phyloP scores from a whole-genome alignment of 148 eudicot genomes.

The Nepenthes gracilis region DNA sequence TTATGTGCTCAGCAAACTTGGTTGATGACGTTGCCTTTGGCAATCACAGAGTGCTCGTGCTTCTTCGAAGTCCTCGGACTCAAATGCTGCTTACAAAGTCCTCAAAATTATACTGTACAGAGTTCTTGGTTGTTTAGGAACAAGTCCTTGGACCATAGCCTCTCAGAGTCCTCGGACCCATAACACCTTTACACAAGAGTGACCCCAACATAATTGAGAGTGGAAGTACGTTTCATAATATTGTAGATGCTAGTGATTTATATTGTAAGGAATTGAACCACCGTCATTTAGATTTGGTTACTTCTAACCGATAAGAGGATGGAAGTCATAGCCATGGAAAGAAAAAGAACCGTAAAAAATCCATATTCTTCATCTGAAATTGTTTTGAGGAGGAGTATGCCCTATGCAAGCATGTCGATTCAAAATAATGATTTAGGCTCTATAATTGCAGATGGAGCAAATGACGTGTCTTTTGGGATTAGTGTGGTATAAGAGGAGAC shows the following conservation, averaged over 20 bases:
- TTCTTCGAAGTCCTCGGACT: no score
- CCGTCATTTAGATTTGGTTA: neutral
- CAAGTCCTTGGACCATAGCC: no score
- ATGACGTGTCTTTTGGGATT: slow-evolving; percentile 9
- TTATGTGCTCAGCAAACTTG: no score
- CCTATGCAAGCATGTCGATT: slow-evolving; percentile 32
- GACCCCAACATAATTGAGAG: no score
- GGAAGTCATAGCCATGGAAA: slow-evolving; percentile 31
- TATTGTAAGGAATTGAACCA: neutral
- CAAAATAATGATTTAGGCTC: slow-evolving; percentile 17
- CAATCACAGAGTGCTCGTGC: no score
- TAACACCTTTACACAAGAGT: no score
- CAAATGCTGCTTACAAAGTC: no score
- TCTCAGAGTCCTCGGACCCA: no score
- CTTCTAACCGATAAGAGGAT: neutral
- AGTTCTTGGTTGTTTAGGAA: no score
- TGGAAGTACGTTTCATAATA: neutral
- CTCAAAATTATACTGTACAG: no score
- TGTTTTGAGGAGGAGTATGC: slow-evolving; percentile 75
- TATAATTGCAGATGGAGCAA: slow-evolving; percentile 13
- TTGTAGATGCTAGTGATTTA: neutral
- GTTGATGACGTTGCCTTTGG: no score
- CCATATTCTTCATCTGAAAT: slow-evolving; percentile 26
- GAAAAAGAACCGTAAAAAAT: slow-evolving; percentile 24
- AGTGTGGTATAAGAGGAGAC: no score